Base-by-base conservation (phyloP, 1,284 basidiomycete genomes). In the Cutaneotrichosporon curvatum region DNA sequence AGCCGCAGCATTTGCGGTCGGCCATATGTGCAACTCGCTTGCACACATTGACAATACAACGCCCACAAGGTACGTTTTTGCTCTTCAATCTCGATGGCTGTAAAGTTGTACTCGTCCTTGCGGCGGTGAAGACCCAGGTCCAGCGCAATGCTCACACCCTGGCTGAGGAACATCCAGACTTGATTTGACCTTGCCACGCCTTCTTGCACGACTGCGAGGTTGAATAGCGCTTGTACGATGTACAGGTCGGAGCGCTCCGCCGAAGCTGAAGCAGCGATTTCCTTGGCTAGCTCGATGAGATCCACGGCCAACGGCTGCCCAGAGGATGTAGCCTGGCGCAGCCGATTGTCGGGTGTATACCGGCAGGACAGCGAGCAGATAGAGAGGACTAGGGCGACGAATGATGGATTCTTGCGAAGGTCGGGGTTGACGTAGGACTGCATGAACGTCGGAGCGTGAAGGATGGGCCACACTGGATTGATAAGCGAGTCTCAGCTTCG, bases 11-110 rank as follows among this genome's bases (percentile, higher is more conserved):
- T 50, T 10, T 58, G 52, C 4, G 61, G 58, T 4, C 60, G 55
- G n/a, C 61, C 61, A 31, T 55, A 63, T 21, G 60, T 60, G 36
- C 55, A 58, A 37, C 58, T 60, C 14, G 61, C 58, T 41, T 61
- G 57, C 12, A 61, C 51, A n/a, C 53, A 49, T 48, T 61, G 59
- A 42, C 56, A 55, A 53, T 63, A 63, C 14, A 63, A 43, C 8
- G 61, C 61, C 61, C 61, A 63, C 3, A 61, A 50, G 10, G 60
- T 63, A 6, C 61, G 50, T 39, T 60, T 63, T 16, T 60, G 58
- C 22, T 60, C 60, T 37, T 63, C 60, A 11, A 60, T 35, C 19
- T 63, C 61, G 41, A 63, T 52, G 4, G 57, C 56, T 12, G 50
- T 47, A 38, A 63, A 63, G 36, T 52, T 48, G 45, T 56, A 63